Base-by-base conservation (phyloP, 2,329 filamentous ascomycete genomes). In the Botrytis deweyae region DNA sequence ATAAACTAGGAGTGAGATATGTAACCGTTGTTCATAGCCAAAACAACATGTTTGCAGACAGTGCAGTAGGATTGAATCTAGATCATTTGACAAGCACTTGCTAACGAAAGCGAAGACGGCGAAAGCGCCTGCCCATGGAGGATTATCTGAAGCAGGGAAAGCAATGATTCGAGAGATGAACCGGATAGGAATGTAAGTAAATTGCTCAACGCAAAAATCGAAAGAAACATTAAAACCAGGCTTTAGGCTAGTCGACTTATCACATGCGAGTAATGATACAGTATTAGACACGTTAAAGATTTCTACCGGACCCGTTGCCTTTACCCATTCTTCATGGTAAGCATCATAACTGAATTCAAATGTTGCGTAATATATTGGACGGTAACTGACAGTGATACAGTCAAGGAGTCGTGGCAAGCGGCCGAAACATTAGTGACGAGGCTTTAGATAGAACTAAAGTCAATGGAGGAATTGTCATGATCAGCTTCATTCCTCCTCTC, bases 11-110 rank as follows among this genome's bases (percentile, higher is more conserved):
- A 1, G 90, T 91, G 0, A 85, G 89, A 52, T 92, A 92, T 76
- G 87, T 88, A 20, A 92, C 90, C 0, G 81, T 92, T n/a, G 92
- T 89, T 16, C 90, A 91, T 83, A 90, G 90, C 77, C 92, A 90
- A 80, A 88, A 92, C 81, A 92, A 91, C 78, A 64, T 77, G 64
- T 66, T 68, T 42, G 72, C 72, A 52, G 66, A 73, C 42, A 29
- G 36, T 38, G 36, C 36, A 38, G 36, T 38, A 38, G 4, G 36
- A 7, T 38, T 38, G 36, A 38, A 38, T 38, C 36, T 38, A 38
- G 36, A 38, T 38, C 36, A 38, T 38, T 7, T 38, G 36, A 38
- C 36, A 29, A 33, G 59, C 61, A 59, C 61, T 63, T 29, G 61
- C 61, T 38, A 38, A 38, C 36, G 36, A 38, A 38, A 38, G 36